phyloP scores from a whole-genome alignment of 108 stramenopile genomes.

The Conticribra guillardii region DNA sequence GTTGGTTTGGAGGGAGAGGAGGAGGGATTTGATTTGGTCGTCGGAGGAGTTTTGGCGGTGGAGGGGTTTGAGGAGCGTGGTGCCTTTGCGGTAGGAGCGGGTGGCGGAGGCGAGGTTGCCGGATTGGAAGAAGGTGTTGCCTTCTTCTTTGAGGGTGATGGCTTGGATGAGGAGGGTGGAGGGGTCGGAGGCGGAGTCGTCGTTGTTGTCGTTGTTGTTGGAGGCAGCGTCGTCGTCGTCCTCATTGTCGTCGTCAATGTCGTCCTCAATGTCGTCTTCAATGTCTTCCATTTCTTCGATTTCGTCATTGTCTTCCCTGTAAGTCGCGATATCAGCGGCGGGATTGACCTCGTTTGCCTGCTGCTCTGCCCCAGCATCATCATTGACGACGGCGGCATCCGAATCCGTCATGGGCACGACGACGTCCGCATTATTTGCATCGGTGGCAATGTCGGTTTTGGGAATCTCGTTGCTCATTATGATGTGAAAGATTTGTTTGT shows the following conservation, averaged over 20 bases:
- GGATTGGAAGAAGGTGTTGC: constrained; percentile 75
- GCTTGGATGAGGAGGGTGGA: constrained; percentile 61
- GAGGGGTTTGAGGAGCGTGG: constrained; percentile 63
- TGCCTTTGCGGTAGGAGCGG: constrained; percentile 78
- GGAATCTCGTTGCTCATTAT: too few species aligned
- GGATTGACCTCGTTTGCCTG: too few species aligned
- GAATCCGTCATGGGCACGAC: too few species aligned
- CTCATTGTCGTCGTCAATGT: constrained; percentile 7
- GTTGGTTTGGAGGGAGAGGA: constrained; percentile 76
- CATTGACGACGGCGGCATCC: too few species aligned
- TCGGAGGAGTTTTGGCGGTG: constrained; percentile 72
- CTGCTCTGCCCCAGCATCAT: too few species aligned
- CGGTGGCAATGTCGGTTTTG: too few species aligned
- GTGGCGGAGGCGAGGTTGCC: constrained; percentile 63
- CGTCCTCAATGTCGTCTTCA: constrained; percentile 6
- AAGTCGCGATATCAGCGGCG: too few species aligned
- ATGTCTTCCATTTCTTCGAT: too few species aligned
- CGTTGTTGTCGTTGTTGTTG: constrained; percentile 16
- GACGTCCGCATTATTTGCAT: too few species aligned
- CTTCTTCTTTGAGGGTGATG: constrained; percentile 72
- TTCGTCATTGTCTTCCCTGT: too few species aligned
- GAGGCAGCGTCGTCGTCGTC: neutral
- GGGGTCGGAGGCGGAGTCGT: constrained; percentile 31
- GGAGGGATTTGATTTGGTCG: constrained; percentile 74
- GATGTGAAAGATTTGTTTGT: too few species aligned